Evolutionary conservation across 345 rosid species (phyloP), one percentile per base, ranked within the genome.

Genomic region (Balakata baccata): DNA sequence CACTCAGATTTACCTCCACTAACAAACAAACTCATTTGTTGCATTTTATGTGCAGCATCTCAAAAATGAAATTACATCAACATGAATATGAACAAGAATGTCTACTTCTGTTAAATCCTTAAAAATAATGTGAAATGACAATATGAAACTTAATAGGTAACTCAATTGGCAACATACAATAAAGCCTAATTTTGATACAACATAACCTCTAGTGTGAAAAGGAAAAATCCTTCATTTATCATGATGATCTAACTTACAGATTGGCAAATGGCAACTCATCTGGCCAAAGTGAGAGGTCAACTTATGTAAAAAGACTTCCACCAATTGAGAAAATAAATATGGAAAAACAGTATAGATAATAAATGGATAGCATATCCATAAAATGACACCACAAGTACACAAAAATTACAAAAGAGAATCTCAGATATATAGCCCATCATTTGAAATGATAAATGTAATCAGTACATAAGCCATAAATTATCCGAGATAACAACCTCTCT

Each of bases 391-490:
- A 73, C 46, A 71, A 63, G 69, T 71, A 76, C 75, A 80, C 38
- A 54, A 46, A 22, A 78, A 61, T 51, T n/a, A 25, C 12, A 10
- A 52, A 59, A 50, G 67, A 72, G 65, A 76, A 66, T 77, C 71
- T 81, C 64, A 60, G 72, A 71, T 65, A 66, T 58, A 72, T 64
- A 65, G 56, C 68, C 76, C 47, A 77, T 77, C 72, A 66, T 50
- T 46, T 77, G 72, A 49, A 60, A 71, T 77, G 76, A 72, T 79
- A 83, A 78, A 80, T 70, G 81, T 80, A 68, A 80, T 74, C 74
- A 71, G 79, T 84, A 86, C 86, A 86, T 75, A 74, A 72, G 73
- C 77, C 78, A n/a, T n/a, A n/a, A n/a, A 82, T 72, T 70, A 78
- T 70, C 81, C 74, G 75, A 69, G 81, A 80, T 68, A 71, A 78